These are phyloP conservation scores for Calonectria fujianensis DNA, from an alignment of 2,329 filamentous ascomycete species.

Conservation along the genomic window DNA sequence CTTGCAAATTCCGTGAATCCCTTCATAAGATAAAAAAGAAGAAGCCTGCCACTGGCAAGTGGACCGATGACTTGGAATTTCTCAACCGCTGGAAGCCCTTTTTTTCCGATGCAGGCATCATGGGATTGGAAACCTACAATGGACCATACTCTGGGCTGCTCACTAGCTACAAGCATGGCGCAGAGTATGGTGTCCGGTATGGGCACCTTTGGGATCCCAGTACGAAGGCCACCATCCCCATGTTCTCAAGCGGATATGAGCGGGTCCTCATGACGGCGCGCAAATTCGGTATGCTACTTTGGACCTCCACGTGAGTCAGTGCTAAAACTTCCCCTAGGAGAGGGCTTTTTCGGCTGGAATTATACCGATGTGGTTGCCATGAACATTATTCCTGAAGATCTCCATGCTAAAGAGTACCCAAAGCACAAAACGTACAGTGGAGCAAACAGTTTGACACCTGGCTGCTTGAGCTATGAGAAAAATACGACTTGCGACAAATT, in stretches of 20 bases:
- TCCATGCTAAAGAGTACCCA: too few relatives aligned
- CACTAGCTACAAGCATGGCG: constrained; percentile 11
- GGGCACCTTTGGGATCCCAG: constrained; percentile 18
- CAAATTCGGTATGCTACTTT: neutral
- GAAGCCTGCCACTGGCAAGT: neutral
- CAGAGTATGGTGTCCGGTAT: constrained; percentile 15
- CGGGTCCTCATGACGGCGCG: constrained; percentile 18
- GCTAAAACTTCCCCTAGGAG: neutral
- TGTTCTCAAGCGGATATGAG: constrained; percentile 22
- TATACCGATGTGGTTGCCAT: constrained; percentile 16
- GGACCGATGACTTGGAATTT: constrained; percentile 10
- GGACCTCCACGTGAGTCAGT: neutral
- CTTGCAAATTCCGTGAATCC: neutral
- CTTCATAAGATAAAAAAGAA: neutral
- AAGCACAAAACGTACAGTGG: neutral
- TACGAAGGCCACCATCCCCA: constrained; percentile 3
- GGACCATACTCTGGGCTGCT: constrained; percentile 15
- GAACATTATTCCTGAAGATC: constrained; percentile 4
- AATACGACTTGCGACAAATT: neutral
- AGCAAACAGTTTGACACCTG: neutral
- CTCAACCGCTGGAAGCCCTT: constrained; percentile 17
- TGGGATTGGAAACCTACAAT: constrained; percentile 4
- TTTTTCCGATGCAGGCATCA: neutral
- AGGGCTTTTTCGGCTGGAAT: constrained; percentile 20
- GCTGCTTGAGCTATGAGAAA: neutral